Base-by-base conservation (phyloP, 768 basidiomycete genomes). In the Leucocoprinus leucothites region DNA sequence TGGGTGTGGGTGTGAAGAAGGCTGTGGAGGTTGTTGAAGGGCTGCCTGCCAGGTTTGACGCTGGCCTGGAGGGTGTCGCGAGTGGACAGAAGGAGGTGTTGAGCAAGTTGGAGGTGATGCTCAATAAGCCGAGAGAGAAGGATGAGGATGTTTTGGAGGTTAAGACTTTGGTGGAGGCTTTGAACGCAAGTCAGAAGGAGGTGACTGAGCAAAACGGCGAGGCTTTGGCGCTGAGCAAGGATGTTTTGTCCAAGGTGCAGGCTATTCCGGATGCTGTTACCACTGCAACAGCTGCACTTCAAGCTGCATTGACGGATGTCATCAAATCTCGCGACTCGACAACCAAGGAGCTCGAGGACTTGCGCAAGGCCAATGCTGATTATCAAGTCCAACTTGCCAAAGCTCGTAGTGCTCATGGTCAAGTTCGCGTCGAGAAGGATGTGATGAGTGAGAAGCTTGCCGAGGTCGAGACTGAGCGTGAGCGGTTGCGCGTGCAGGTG, bases 351-450 rank as follows among this genome's bases (percentile, higher is more conserved):
- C 66, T 85, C 25, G 87, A 91, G 9, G 89, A 92, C 51, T 73
- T 89, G 54, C 82, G 84, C 42, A 82, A 80, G 57, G 62, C 74
- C 16, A 91, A 89, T 65, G 72, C 79, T 7, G 90, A 92, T 6
- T 75, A 83, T 47, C 89, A 91, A 63, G 72, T 84, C 31, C 86
- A 91, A 62, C 63, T 93, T 9, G 80, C 83, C 11, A 90, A 89
- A 69, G 87, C 91, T 48, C 86, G 89, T 51, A 82, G 84, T 19
- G 82, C 84, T 13, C 85, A 90, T 61, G 89, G 89, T 0, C 86
- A 89, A 64, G 79, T 87, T 4, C 83, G 88, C 14, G 89, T 89
- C 13, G 91, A 94, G 74, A 94, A 91, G 70, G 91, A 92, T 47
- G 71, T 81, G 35, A 66, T 91, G 44, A 69, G 63, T 19, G 87